phyloP scores from a whole-genome alignment of 306 rosid species.

The Cicer judaicum region DNA sequence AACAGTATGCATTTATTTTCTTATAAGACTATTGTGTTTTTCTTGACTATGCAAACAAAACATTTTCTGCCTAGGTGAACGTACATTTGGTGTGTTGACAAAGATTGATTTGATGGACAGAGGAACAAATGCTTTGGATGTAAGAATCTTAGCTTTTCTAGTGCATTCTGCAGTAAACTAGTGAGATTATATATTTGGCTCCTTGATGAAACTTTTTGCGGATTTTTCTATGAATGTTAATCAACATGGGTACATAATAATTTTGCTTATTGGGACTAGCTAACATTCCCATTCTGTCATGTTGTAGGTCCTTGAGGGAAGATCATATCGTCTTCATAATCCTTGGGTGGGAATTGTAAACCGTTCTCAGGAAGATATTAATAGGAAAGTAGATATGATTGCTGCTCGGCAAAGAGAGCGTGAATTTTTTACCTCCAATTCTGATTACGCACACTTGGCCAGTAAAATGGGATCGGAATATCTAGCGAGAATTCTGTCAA shows the following conservation, averaged over 20 bases:
- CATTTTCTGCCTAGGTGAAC: slow-evolving; percentile 60
- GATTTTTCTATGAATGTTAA: slow-evolving; percentile 20
- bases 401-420: slow-evolving; percentile 83
- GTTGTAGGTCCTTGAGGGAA: slow-evolving; percentile 90
- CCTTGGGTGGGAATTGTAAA: slow-evolving; percentile 99
- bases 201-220: background rate
- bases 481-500: slow-evolving; percentile 91
- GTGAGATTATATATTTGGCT: slow-evolving; percentile 39
- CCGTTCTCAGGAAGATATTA: slow-evolving; percentile 96
- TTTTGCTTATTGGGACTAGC: background rate
- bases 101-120: slow-evolving; percentile 97
- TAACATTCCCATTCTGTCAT: slow-evolving; percentile 32
- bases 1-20: slow-evolving; percentile 22
- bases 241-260: background rate
- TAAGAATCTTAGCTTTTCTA: slow-evolving; percentile 51
- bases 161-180: slow-evolving; percentile 31
- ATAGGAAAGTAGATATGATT: slow-evolving; percentile 81
- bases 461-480: slow-evolving; percentile 96
- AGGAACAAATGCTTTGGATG: slow-evolving; percentile 89
- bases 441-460: slow-evolving; percentile 86
- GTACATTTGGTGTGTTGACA: slow-evolving; percentile 91
- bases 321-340: slow-evolving; percentile 76
- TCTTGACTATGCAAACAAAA: slow-evolving; percentile 30
- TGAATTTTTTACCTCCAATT: slow-evolving; percentile 81
- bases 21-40: slow-evolving; percentile 18